phyloP scores from a whole-genome alignment of 2,329 filamentous ascomycete genomes.

The Aureobasidium melanogenum region DNA sequence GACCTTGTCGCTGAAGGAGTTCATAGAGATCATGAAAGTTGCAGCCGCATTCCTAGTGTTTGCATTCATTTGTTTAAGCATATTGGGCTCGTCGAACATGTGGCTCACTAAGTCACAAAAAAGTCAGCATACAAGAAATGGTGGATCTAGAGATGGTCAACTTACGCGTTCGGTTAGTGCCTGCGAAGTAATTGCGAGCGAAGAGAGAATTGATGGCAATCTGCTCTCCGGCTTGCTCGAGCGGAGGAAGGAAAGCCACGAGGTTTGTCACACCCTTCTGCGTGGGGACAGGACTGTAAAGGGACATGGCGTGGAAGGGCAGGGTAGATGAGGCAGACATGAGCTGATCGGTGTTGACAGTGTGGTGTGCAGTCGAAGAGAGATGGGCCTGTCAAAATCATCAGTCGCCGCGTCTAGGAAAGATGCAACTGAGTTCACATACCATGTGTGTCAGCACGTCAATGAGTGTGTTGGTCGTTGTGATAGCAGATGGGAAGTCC shows the following conservation, averaged over 20 bases:
- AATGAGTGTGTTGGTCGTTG: not conserved
- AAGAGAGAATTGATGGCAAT: not conserved
- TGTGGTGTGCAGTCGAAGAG: not conserved
- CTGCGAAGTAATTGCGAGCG: not conserved
- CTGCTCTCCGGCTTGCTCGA: not conserved
- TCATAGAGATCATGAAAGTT: not conserved
- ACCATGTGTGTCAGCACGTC: not conserved
- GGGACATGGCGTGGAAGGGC: not conserved
- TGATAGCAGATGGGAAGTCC: not conserved
- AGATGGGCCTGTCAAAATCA: not conserved
- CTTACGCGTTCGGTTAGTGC: not conserved
- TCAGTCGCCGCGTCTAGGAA: not conserved
- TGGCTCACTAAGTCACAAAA: not conserved
- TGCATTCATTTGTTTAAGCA: not conserved
- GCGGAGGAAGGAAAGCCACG: not conserved
- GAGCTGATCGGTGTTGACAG: slow-evolving; percentile 2
- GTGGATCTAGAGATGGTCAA: not conserved
- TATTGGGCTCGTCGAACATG: not conserved
- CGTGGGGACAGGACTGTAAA: not conserved
- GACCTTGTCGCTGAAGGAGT: not conserved
- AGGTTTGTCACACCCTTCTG: not conserved
- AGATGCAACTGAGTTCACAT: not conserved
- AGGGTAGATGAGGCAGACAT: not conserved
- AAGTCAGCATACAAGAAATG: not conserved
- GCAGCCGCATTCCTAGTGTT: not conserved